Base-by-base conservation (phyloP, 164 flowering plant genomes). In the Annona squamosa region DNA sequence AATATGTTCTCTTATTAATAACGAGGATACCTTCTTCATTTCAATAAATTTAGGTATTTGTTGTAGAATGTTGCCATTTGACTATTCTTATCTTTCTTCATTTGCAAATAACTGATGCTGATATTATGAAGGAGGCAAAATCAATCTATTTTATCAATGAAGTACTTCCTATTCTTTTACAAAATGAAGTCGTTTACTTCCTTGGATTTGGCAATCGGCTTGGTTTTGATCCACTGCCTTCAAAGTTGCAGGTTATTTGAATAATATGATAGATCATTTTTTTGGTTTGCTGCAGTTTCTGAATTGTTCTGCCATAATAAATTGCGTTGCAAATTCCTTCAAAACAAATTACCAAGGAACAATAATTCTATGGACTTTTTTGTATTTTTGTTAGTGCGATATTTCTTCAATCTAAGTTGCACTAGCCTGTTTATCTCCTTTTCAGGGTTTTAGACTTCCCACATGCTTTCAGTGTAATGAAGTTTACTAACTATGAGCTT, bases 181-280 rank as follows among this genome's bases (percentile, higher is more conserved):
- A 68, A 71, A 90, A 91, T 79, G 87, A 86, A 75, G 82, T 87
- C 57, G 97, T 95, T 76, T 97, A 93, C 81, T 88, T 93, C 61
- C 91, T 95, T 74, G 99, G 99, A 74, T 95, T 84, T 84, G 97
- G 98, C 70, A 93, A 95, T 76, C 87, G 99, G 63, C 90, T 93
- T 18, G 97, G 94, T 44, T 95, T 95, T 80, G 98, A 95, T 84
- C 91, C 94, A 70, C 63, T 95, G 75, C 91, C 98, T 70, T 81
- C 64, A 64, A 61, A 87, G 26, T 87, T 95, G 82, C 99, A 91
- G 93, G 98, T 94, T 91, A 97, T 94, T 48, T n/a, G n/a, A n/a
- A n/a, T n/a, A n/a, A n/a, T n/a, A n/a, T n/a, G n/a, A n/a, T n/a
- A 18, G 42, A 7, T 37, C 12, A 41, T 37, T 64, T n/a, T n/a